A percentile compares a stretch with the other conserved stretches of the same genome.
Evolutionary conservation across 2,329 filamentous ascomycete genomes (phyloP).

Genomic region (Myriangium duriaei): DNA sequence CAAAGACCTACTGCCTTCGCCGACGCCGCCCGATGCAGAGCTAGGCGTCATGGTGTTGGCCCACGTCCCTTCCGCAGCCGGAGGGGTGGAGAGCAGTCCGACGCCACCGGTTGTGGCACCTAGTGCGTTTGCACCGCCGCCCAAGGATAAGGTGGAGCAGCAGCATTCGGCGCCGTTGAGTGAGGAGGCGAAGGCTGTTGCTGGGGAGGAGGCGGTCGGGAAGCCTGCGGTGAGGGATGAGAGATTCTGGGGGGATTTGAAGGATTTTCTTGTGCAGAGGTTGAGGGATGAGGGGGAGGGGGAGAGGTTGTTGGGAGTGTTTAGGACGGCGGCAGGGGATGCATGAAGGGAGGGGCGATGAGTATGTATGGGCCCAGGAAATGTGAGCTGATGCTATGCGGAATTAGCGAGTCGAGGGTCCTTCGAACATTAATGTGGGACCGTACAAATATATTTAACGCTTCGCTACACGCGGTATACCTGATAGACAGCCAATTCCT

Average conservation of each 20-base stretch:
- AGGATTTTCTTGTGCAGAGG: slow-evolving; percentile 66
- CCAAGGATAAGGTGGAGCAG: slow-evolving; percentile 16
- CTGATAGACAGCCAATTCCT: no score
- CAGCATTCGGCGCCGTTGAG: slow-evolving; percentile 19
- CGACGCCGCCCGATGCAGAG: slow-evolving; percentile 43
- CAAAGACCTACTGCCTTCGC: slow-evolving; percentile 49
- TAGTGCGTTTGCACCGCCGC: slow-evolving; percentile 26
- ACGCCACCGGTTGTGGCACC: slow-evolving; percentile 32
- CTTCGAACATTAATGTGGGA: no score
- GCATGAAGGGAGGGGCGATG: not conserved
- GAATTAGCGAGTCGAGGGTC: no score
- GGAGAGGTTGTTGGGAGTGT: slow-evolving; percentile 51
- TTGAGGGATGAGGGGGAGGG: slow-evolving; percentile 58
- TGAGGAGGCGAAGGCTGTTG: slow-evolving; percentile 20
- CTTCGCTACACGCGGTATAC: no score
- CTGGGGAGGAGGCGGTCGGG: slow-evolving; percentile 34
- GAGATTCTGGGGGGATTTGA: slow-evolving; percentile 78
- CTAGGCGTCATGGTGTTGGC: slow-evolving; percentile 84
- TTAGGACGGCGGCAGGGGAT: slow-evolving; percentile 44
- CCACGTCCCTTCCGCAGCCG: slow-evolving; percentile 21
- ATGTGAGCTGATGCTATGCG: no score
- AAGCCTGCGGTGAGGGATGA: slow-evolving; percentile 51
- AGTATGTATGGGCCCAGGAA: not conserved
- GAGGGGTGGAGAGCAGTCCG: slow-evolving; percentile 20
- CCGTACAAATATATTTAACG: no score